Base-by-base conservation (phyloP, 2,329 filamentous ascomycete species). In the Botrytis porri region DNA sequence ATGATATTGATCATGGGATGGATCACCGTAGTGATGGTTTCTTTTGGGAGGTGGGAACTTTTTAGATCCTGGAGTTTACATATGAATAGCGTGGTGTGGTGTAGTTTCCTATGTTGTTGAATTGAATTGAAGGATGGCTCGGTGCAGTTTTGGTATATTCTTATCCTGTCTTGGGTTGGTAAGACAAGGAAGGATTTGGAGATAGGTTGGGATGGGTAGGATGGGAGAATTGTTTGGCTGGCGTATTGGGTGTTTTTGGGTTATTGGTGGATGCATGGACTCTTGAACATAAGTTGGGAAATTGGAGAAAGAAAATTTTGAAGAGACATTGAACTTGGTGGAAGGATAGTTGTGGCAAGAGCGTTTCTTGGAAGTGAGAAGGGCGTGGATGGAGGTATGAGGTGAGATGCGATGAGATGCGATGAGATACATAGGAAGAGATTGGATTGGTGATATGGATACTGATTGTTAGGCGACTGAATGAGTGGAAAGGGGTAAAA, bases 41-140 rank as follows among this genome's bases (percentile, higher is more conserved):
- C 29, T 67, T 57, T 57, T 41, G 65, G 48, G 65, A 22, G 39
- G 54, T 35, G 54, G 66, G n/a, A 54, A 57, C 51, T 57, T 57
- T 5, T 57, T 57, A 57, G 51, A 29, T 45, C 39, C 18, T 20
- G 67, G 67, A 70, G 54, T 70, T 57, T 61, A 70, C 54, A 67
- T 67, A 67, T 67, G 48, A 67, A 43, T 70, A 61, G 67, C 54
- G 39, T 70, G 54, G 54, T 61, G 67, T 45, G 67, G 54, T 61
- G 54, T 41, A 43, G 48, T 61, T 29, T 22, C 67, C 54, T 70
- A 41, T 57, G 48, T 70, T 70, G 69, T 66, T 71, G 61, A 54
- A 41, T 57, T 54, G 35, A 64, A 54, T 62, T 29, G 51, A 57
- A 57, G 61, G 67, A 29, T 54, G 60, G 60, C 9, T 18, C 48